These are phyloP conservation scores for Magnaporthales sp. DNA, from an alignment of 2,329 filamentous ascomycete species.

Conservation along the genomic window DNA sequence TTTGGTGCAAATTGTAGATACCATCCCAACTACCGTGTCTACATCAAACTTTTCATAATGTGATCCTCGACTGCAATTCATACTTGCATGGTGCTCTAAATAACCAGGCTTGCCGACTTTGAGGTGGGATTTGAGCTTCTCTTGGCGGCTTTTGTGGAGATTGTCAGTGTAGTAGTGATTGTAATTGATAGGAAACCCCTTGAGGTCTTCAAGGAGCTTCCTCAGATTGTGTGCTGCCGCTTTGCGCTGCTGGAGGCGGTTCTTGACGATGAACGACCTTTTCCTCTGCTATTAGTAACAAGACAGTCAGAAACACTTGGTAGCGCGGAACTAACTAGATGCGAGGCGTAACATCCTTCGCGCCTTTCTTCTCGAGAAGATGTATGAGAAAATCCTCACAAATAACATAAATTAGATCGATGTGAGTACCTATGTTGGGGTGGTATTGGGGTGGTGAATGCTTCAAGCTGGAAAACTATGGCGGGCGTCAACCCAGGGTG, in stretches of 20 bases:
- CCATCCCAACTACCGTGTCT: not conserved
- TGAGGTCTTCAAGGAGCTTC: not conserved
- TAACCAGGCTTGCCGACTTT: not conserved
- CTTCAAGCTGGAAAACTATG: too few species aligned
- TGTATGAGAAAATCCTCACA: not conserved
- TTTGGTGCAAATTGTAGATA: not conserved
- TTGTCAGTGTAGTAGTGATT: not conserved
- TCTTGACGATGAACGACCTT: not conserved
- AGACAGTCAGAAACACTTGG: not conserved
- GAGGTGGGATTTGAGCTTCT: not conserved
- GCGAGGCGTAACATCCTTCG: not conserved
- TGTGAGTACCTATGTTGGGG: too few species aligned
- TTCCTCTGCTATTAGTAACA: not conserved
- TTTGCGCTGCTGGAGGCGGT: not conserved
- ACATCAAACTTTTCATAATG: not conserved
- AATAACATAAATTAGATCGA: not conserved
- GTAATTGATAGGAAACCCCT: not conserved
- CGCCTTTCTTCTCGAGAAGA: not conserved
- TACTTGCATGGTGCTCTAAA: not conserved
- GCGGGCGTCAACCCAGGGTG: too few species aligned
- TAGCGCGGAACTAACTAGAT: not conserved
- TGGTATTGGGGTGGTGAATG: too few species aligned
- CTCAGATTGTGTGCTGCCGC: not conserved
- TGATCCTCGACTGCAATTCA: not conserved
- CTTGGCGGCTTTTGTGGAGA: not conserved